Base-by-base conservation (phyloP, 2,329 filamentous ascomycete species). In the Nothopassalora personata region DNA sequence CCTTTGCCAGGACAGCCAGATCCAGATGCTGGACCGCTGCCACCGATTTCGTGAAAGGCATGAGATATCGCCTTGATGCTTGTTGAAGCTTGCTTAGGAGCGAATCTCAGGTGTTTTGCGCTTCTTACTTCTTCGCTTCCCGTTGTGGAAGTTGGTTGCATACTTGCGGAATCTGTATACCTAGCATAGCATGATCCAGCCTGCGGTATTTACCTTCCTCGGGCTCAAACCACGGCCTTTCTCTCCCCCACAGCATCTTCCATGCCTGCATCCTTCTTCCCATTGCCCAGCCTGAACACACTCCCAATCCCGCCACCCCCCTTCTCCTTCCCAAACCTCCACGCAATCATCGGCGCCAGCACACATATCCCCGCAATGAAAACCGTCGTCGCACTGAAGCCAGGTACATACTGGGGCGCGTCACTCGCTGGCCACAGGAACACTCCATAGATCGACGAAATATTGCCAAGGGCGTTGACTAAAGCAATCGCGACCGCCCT, bases 391-490 rank as follows among this genome's bases (percentile, higher is more conserved):
- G 54, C 54, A 15, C 51, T 50, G 66, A 75, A 81, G 53, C 71
- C 79, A 69, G 74, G 76, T 2, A 79, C 65, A 60, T 81, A 81
- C 64, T 81, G 79, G 0, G 81, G 81, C 19, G 71, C 70, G 56
- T 83, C 80, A 0, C 71, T 64, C 0, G 69, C 67, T 0, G 81
- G 82, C 68, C 82, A 84, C 2, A 84, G 64, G 61, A 82, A 67
- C 0, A 79, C 76, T 9, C 82, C 81, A 60, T 83, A 84, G 18
- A 84, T 83, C 60, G 81, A 79, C 0, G 81, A 79, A 10, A 83
- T 66, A 61, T 83, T 83, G 3, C 80, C 81, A 66, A 83, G 72
- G 0, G 79, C 79, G 62, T 83, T 83, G 43, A 83, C 77, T 9
- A 83, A 67, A 1, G 80, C 81, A 23, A 84, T 68, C 3, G 75